Evolutionary conservation across 1,284 basidiomycete species (phyloP), one percentile per base, ranked within the genome.

Genomic region (Pascua sp.): DNA sequence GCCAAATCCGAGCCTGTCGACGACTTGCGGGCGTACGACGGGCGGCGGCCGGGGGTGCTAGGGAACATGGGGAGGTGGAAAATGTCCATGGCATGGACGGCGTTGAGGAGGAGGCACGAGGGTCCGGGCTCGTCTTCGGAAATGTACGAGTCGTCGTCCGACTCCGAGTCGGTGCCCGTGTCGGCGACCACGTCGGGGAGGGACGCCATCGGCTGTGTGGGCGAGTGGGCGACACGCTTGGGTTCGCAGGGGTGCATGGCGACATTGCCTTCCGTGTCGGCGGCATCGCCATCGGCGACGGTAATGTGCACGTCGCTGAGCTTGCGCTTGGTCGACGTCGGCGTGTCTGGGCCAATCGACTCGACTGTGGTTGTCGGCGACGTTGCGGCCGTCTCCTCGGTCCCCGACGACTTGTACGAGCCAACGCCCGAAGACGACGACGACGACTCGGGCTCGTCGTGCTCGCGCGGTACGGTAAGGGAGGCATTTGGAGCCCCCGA

Each of bases 211-310:
- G 45, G 42, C 2, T 48, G n/a, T 9, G 24, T n/a, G 11, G 56
- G 43, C 44, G 17, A 24, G 16, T 42, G 16, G 0, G 37, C 8
- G 13, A 69, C 52, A 17, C 68, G 63, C 57, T 71, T 75, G 41
- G 71, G 66, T 24, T 73, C 66, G 55, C 63, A 66, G 0, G 74
- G 74, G 60, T 76, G 74, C 74, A 76, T 76, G 36, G 67, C 62
- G 16, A 76, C 74, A 49, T 76, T 70, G 41, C 52, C 47, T n/a
- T 46, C 49, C 11, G 49, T 55, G 32, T 61, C 60, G 9, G 45
- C 42, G n/a, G 45, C 42, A 39, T 32, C 41, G 38, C 47, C 46
- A n/a, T 38, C 40, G 9, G 44, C 32, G 11, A 50, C 43, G 42
- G 51, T 56, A 36, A 52, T 12, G 16, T 15, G 24, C 7, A 48